Base-by-base conservation (phyloP, 495 filamentous ascomycete genomes). In the Margaritispora aquatica region DNA sequence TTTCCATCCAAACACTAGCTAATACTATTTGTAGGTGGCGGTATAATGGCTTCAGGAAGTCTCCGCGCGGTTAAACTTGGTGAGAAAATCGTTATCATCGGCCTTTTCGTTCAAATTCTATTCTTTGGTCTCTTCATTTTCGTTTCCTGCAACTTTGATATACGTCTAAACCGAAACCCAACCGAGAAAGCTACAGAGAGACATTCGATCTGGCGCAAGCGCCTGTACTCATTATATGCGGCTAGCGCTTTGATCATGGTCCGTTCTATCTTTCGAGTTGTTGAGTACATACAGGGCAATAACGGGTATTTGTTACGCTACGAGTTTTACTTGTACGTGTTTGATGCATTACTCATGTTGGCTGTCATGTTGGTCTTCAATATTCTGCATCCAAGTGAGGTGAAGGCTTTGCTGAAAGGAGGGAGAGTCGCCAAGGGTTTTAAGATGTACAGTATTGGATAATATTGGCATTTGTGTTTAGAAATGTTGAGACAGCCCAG, bases 281-380 rank as follows among this genome's bases (percentile, higher is more conserved):
- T 79, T 10, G 85, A 88, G 68, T 88, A 83, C 48, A 19, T 79
- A 0, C 65, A 77, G 59, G 84, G 86, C 0, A 70, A 75, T 52
- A 63, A 71, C 22, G 81, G 82, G 11, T 60, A 48, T 10, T 21
- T 68, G 27, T 29, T 68, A 10, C 8, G 23, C 8, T 41, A 60
- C 29, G 67, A 69, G 63, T 27, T 34, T 3, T 66, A 55, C n/a
- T 23, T 66, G 1, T 64, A 70, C 31, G 57, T 67, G n/a, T 70
- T 70, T 34, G 83, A 84, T 57, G 74, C 82, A 0, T 49, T 71
- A 2, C 77, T 81, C 0, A 84, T 85, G 80, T 63, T 81, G 11
- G n/a, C 77, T 1, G 74, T 74, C 0, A 63, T 83, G 36, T 29
- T 75, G 1, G 31, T 75, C 0, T 71, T 81, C 21, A 77, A 74